Evolutionary conservation across 257 asterid species (phyloP), one percentile per base, ranked within the genome.

Genomic region (Solanum pimpinellifolium): DNA sequence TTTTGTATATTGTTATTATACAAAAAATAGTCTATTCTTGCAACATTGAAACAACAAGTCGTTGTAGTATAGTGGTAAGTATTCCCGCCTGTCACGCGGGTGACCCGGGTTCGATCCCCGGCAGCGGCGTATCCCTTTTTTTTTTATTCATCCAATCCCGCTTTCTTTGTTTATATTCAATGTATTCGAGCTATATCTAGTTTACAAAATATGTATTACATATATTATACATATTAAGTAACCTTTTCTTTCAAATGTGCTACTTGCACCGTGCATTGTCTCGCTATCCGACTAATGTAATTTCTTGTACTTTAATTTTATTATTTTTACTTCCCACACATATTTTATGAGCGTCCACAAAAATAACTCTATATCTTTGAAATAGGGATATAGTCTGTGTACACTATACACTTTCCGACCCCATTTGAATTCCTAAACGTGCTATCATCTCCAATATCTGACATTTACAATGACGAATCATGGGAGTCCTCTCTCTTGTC

Each of bases 41-140:
- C 21, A 16, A 18, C 0, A 2, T 6, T 18, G 2, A 7, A 7
- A 7, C 25, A 56, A 7, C 2, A 2, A 68, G 94, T 91, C 92
- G 92, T 91, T 91, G 92, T 91, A 93, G 95, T 93, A 93, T 90
- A 93, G 95, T 91, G 94, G 94, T 90, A 27, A 90, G 94, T 92
- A 91, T 92, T 92, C 92, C 92, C 90, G 92, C 92, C 91, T 93
- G 94, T 93, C 95, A 93, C 94, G 89, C 92, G 92, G 92, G 91
- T 89, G 92, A 93, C 93, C 93, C 90, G 93, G 92, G 94, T 92
- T 92, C 90, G 94, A 92, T 92, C 95, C 94, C 94, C 94, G 94
- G 95, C 94, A 90, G 80, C 66, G 66, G 66, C 66, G 66, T 20
- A 0, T 52, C 20, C 4, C 1, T 6, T 6, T 10, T 11, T 11